Conservation (phyloP, 2,329 filamentous ascomycete genomes). For the Alternaria rosae region DNA sequence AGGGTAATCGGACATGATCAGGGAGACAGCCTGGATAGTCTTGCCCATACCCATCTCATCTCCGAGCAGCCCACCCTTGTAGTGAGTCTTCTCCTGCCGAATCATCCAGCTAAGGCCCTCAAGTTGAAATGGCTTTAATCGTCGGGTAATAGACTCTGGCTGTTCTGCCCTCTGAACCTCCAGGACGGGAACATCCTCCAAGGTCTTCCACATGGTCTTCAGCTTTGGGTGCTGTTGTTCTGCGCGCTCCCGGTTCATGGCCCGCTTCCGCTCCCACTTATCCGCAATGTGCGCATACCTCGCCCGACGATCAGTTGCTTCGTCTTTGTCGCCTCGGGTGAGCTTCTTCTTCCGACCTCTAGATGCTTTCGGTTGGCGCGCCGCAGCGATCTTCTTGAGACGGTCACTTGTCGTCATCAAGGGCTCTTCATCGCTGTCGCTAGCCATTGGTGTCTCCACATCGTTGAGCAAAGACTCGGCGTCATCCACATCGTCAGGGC, state of each 20-base stretch:
- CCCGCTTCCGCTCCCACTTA: conserved; percentile 58
- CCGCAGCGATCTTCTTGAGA: conserved; percentile 20
- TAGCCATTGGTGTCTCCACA: conserved; percentile 23
- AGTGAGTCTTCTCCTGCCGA: conserved; percentile 83
- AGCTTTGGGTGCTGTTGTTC: conserved; percentile 81
- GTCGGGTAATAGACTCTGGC: conserved; percentile 78
- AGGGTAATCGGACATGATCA: conserved; percentile 98
- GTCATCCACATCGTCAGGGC: conserved; percentile 35
- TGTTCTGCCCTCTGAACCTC: conserved; percentile 71
- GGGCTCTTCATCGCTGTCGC: conserved; percentile 40
- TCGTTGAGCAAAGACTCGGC: conserved; percentile 27
- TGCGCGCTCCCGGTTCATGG: conserved; percentile 67
- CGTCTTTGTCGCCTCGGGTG: conserved; percentile 30
- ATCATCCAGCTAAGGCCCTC: conserved; percentile 96
- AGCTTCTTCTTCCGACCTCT: conserved; percentile 37
- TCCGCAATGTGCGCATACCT: conserved; percentile 47
- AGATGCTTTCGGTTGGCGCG: conserved; percentile 14
- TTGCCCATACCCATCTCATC: conserved; percentile 99
- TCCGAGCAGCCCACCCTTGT: conserved; percentile 88
- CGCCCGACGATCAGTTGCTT: conserved; percentile 26
- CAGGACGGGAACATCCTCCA: conserved; percentile 73
- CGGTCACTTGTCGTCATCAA: conserved; percentile 31
- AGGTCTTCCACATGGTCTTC: conserved; percentile 81
- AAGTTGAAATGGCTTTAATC: conserved; percentile 90
- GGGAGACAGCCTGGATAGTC: conserved; percentile 95